Base-by-base conservation (phyloP, 768 basidiomycete genomes). In the Trametes elegans region DNA sequence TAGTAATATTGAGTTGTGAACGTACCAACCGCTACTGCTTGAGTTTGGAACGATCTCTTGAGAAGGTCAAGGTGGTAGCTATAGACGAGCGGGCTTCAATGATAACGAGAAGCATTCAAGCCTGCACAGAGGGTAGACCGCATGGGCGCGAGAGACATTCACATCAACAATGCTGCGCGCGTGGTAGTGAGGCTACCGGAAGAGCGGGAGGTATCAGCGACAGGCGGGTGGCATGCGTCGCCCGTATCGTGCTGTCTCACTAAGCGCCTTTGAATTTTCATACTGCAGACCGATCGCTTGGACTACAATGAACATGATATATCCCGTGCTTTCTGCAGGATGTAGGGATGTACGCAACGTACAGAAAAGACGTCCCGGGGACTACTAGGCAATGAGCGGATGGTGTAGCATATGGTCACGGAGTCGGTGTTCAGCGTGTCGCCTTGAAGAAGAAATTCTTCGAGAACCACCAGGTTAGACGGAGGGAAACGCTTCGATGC, bases 131-230 rank as follows among this genome's bases (percentile, higher is more conserved):
- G 19, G 19, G 29, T 18, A 11, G 50, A 43, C 50, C 50, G 41
- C 50, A 52, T 52, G 50, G 50, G 16, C n/a, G 50, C 50, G 50
- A 43, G 50, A 51, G 3, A 2, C 9, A 19, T 36, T 52, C 50
- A 26, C 50, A 52, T 43, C 50, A 8, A 11, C 31, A 8, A 16
- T 8, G 14, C 32, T 35, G 41, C 32, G 32, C 29, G 41, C 42
- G 50, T 43, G 42, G 31, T 32, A 28, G 8, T 32, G 32, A 34
- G 10, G n/a, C 11, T 43, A n/a, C 50, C 50, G 24, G 23, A 9
- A 36, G 34, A 52, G 24, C 41, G 50, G 50, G 36, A 52, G 50
- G 41, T 35, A 35, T 38, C 13, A 5, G 28, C 18, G 28, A 49
- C 9, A 6, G 32, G 39, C 50, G 41, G 29, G 40, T 24, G 32